Conservation (phyloP, 1,284 basidiomycete species). For the Pseudomicrostroma phylloplanum region DNA sequence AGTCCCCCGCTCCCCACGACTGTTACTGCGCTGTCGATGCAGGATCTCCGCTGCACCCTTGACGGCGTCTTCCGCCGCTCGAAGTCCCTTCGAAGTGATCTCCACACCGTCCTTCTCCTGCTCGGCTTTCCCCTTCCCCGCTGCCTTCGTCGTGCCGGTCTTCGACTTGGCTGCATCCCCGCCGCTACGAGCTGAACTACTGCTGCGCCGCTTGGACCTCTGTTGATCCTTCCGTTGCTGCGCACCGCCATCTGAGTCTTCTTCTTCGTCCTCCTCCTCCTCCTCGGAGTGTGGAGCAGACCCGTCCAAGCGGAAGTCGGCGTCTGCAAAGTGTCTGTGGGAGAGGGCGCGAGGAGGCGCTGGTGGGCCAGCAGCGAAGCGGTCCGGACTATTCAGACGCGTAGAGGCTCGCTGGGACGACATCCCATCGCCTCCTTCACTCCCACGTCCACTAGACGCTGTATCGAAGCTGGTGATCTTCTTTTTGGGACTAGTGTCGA, state of each 20-base stretch:
- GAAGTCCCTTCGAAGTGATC: neutral
- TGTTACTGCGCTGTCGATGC: neutral
- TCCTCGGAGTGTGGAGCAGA: constrained; percentile 9
- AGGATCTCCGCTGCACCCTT: neutral
- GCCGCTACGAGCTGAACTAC: neutral
- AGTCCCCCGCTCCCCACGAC: too few relatives aligned
- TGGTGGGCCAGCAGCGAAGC: constrained; percentile 41
- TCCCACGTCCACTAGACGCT: too few relatives aligned
- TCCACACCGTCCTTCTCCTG: too few relatives aligned
- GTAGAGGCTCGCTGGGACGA: neutral
- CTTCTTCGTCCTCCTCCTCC: constrained; percentile 4
- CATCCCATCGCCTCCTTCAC: neutral
- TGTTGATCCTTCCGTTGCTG: neutral
- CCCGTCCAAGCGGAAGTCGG: constrained; percentile 40
- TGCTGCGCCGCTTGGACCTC: constrained; percentile 3
- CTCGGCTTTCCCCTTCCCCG: too few relatives aligned
- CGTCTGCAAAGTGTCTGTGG: constrained; percentile 38
- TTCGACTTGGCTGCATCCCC: neutral
- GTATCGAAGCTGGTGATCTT: too few relatives aligned
- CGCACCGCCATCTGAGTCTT: neutral
- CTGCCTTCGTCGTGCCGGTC: neutral
- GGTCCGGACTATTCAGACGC: constrained; percentile 34
- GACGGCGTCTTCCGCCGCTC: neutral
- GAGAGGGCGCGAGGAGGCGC: constrained; percentile 37
- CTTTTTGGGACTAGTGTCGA: too few relatives aligned